Evolutionary conservation across 2,329 filamentous ascomycete genomes (phyloP).

Genomic region (Teratosphaeria viscida): DNA sequence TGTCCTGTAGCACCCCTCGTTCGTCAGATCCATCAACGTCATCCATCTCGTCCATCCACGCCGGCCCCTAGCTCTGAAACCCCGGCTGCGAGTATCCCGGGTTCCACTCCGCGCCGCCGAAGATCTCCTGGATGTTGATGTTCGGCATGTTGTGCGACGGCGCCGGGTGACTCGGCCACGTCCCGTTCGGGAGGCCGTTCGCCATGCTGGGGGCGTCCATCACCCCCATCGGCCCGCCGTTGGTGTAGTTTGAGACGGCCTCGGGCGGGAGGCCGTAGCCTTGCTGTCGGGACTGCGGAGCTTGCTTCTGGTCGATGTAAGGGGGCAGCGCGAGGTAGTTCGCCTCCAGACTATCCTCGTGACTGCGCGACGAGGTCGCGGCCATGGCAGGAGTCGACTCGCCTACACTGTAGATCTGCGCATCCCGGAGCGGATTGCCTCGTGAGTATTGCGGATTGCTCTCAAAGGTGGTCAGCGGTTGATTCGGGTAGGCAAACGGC

Average conservation of each 20-base stretch:
- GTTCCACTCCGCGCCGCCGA: slow-evolving; percentile 28
- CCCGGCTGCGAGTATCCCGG: slow-evolving; percentile 13
- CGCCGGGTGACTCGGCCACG: slow-evolving; percentile 8
- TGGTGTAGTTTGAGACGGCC: slow-evolving; percentile 5
- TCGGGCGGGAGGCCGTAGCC: slow-evolving; percentile 3
- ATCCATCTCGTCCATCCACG: neutral
- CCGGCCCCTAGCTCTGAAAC: neutral
- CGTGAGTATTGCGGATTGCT: slow-evolving; percentile 30
- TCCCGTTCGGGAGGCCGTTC: slow-evolving; percentile 8
- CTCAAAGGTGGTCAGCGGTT: slow-evolving; percentile 53
- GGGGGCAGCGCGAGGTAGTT: slow-evolving; percentile 63
- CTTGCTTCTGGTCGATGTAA: slow-evolving; percentile 51
- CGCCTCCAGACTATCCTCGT: slow-evolving; percentile 55
- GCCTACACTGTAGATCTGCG: slow-evolving; percentile 7
- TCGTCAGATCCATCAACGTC: neutral
- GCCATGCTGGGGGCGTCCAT: slow-evolving; percentile 9
- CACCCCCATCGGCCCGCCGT: slow-evolving; percentile 9
- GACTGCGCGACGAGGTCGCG: slow-evolving; percentile 9
- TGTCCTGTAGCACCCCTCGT: neutral
- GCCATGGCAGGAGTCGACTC: slow-evolving; percentile 7
- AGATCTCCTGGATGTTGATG: slow-evolving; percentile 28
- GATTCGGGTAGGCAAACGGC: slow-evolving; percentile 69
- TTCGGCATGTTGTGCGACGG: slow-evolving; percentile 14
- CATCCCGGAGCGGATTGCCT: neutral
- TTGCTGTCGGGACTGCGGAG: slow-evolving; percentile 13